These are phyloP conservation scores for Saturnispora saitoi DNA, from an alignment of 805 yeast species.

Conservation along the genomic window DNA sequence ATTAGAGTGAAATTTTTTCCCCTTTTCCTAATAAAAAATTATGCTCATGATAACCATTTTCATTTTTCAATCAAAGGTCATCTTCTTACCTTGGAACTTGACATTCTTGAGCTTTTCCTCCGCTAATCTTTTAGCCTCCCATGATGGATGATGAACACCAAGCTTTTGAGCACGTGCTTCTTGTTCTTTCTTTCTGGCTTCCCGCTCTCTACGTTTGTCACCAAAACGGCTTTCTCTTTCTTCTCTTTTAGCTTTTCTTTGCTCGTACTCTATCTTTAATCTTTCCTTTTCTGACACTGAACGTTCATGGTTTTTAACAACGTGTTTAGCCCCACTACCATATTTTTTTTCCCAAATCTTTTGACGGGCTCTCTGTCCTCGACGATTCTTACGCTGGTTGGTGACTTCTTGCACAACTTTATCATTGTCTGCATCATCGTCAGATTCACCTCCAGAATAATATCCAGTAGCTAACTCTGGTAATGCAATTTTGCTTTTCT, in stretches of 20 bases:
- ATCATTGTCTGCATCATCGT: conserved; percentile 39
- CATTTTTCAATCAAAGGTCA: conserved; percentile 48
- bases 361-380: conserved; percentile 96
- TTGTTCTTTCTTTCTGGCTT: conserved; percentile 13
- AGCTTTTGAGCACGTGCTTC: conserved; percentile 21
- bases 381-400: conserved; percentile 64
- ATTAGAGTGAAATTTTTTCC: not conserved
- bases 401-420: conserved; percentile 44
- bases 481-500: conserved; percentile 30
- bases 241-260: conserved; percentile 59
- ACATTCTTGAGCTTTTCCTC: conserved; percentile 57
- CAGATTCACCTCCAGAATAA: conserved; percentile 71
- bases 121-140: conserved; percentile 82
- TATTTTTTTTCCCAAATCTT: conserved; percentile 92
- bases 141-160: conserved; percentile 72
- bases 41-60: conserved; percentile 1
- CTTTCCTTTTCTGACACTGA: conserved; percentile 47
- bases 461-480: conserved; percentile 78
- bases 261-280: conserved; percentile 60
- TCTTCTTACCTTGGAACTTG: conserved; percentile 78
- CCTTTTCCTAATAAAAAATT: not conserved
- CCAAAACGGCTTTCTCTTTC: conserved; percentile 32
- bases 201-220: conserved; percentile 12
- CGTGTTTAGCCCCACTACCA: conserved; percentile 78
- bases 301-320: conserved; percentile 54